Percentiles rank a stretch among this genome's conserved stretches.
These are phyloP conservation scores for Colletotrichum paranaense DNA, from an alignment of 2,329 filamentous ascomycete species.

Conservation along the genomic window DNA sequence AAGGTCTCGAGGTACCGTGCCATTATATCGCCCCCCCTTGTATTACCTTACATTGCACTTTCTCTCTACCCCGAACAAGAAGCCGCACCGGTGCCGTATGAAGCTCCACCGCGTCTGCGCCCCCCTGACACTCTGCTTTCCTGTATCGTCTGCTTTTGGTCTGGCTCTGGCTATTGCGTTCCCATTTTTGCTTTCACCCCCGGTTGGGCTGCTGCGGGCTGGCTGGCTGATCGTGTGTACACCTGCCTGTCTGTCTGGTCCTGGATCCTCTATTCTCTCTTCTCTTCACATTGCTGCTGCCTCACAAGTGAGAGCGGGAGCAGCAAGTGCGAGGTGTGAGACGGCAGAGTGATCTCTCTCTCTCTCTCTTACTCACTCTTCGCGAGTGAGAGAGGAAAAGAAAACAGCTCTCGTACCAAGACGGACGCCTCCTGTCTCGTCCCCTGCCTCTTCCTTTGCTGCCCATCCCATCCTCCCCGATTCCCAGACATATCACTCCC, in stretches of 20 bases:
- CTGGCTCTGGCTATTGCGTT: neutral
- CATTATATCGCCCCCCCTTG: conserved; percentile 29
- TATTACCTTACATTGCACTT: conserved; percentile 33
- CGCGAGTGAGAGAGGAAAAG: neutral
- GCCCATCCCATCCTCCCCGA: conserved; percentile 4
- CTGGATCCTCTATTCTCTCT: neutral
- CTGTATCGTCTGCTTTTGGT: conserved; percentile 11
- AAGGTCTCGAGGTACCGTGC: conserved; percentile 27
- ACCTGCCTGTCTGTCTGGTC: neutral
- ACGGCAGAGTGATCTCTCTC: neutral
- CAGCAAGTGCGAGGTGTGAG: neutral
- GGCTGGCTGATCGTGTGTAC: neutral
- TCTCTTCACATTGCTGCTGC: neutral
- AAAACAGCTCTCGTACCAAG: neutral
- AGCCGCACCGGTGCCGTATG: conserved; percentile 13
- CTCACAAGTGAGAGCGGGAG: neutral
- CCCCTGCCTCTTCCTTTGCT: neutral
- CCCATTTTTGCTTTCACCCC: neutral
- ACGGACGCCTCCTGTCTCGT: conserved; percentile 1
- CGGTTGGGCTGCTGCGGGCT: neutral
- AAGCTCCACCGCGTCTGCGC: conserved; percentile 30
- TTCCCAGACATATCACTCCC: conserved; percentile 41
- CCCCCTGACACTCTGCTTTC: conserved; percentile 14
- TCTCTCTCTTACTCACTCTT: no score
- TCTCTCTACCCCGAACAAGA: conserved; percentile 32